Conservation (phyloP, 768 basidiomycete species). For the Tulasnella sp. region DNA sequence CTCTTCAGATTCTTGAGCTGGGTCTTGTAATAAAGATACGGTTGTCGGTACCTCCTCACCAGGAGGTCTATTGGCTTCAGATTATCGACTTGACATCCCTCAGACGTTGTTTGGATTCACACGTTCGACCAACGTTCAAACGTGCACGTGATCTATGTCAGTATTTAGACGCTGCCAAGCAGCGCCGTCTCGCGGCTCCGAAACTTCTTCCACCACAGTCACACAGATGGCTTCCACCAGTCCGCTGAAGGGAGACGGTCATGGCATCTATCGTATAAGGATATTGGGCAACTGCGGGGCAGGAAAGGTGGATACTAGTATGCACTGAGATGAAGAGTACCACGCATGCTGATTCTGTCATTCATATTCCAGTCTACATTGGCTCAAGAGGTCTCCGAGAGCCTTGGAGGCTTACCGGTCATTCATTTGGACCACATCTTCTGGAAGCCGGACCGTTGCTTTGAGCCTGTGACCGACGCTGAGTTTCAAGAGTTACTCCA, state of each 20-base stretch:
- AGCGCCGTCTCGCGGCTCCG: too few relatives aligned
- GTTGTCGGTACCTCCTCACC: too few relatives aligned
- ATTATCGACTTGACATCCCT: too few relatives aligned
- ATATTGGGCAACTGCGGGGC: slow-evolving; percentile 1
- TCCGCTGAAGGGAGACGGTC: not conserved
- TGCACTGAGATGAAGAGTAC: not conserved
- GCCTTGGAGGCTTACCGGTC: not conserved
- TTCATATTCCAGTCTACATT: not conserved
- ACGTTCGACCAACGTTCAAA: too few relatives aligned
- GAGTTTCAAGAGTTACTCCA: not conserved
- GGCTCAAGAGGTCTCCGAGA: not conserved
- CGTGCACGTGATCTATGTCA: too few relatives aligned
- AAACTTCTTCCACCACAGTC: too few relatives aligned
- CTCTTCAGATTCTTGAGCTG: too few relatives aligned
- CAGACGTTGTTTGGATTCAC: too few relatives aligned
- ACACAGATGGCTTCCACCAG: too few relatives aligned
- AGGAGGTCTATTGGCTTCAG: too few relatives aligned
- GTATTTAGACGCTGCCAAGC: too few relatives aligned
- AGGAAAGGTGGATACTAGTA: slow-evolving; percentile 2
- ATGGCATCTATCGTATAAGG: not conserved
- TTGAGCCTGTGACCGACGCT: not conserved
- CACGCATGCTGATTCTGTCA: not conserved
- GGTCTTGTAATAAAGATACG: too few relatives aligned
- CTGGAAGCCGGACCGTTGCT: not conserved
- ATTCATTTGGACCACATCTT: not conserved